Conservation (phyloP, 129 eudicot genomes). For the Cynara cardunculus region DNA sequence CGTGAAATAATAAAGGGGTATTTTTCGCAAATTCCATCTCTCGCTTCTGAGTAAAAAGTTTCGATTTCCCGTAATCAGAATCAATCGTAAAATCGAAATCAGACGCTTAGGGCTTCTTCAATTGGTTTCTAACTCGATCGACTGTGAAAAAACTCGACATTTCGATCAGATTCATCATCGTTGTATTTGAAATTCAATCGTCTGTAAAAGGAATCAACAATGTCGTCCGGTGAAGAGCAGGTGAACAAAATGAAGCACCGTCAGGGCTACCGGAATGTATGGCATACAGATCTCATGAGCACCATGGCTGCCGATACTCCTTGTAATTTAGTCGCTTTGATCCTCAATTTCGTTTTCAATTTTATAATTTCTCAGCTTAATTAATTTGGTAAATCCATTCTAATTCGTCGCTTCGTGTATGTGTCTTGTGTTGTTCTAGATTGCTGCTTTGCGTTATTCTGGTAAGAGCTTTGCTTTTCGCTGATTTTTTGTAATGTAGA, state of each 20-base stretch:
- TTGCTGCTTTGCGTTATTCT: slow-evolving; percentile 75
- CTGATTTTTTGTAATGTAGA: not conserved
- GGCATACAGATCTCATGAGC: slow-evolving; percentile 87
- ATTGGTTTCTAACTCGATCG: slow-evolving; percentile 19
- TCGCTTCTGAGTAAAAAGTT: not conserved
- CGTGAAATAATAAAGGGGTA: slow-evolving; percentile 2
- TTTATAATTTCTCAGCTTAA: not conserved
- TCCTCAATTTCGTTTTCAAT: not conserved
- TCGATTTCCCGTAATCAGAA: slow-evolving; percentile 5
- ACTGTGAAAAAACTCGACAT: not conserved
- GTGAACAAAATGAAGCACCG: slow-evolving; percentile 68
- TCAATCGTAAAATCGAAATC: slow-evolving; percentile 9
- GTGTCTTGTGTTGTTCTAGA: slow-evolving; percentile 37
- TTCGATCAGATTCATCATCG: slow-evolving; percentile 1
- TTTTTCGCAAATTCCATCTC: not conserved
- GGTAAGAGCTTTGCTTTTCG: slow-evolving; percentile 41
- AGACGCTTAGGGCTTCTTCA: not conserved
- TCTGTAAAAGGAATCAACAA: slow-evolving; percentile 30
- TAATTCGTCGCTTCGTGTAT: slow-evolving; percentile 11
- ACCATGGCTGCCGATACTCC: slow-evolving; percentile 63
- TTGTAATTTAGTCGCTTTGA: slow-evolving; percentile 36
- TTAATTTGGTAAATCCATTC: not conserved
- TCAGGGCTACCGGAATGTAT: slow-evolving; percentile 60
- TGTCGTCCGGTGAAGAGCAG: slow-evolving; percentile 43
- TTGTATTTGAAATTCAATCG: slow-evolving; percentile 9